Conservation (phyloP, 2,329 filamentous ascomycete genomes). For the Elsinoe australis region DNA sequence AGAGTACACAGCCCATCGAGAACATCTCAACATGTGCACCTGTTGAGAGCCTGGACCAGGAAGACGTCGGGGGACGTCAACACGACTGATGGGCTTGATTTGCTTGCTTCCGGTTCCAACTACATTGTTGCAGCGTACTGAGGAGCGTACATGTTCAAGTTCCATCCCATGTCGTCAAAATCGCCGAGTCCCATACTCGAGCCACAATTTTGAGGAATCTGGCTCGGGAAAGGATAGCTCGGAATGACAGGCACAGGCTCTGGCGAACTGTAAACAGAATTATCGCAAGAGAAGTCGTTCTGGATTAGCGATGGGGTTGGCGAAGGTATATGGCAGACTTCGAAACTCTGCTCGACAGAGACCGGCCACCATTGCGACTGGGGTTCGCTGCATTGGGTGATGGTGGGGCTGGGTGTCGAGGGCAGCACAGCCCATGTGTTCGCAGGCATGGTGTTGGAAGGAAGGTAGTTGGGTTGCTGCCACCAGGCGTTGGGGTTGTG, state of each 20-base stretch:
- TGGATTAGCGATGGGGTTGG: conserved; percentile 74
- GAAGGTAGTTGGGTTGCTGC: conserved; percentile 54
- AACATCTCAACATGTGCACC: conserved; percentile 37
- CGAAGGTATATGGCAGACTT: conserved; percentile 63
- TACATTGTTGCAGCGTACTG: conserved; percentile 73
- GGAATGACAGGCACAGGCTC: conserved; percentile 67
- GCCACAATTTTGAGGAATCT: conserved; percentile 76
- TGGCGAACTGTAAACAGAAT: conserved; percentile 67
- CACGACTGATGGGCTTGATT: conserved; percentile 31
- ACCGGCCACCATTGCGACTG: conserved; percentile 47
- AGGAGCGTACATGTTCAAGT: conserved; percentile 71
- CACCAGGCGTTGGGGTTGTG: conserved; percentile 62
- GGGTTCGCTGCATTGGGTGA: conserved; percentile 63
- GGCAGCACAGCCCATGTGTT: conserved; percentile 88
- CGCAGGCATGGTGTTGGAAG: conserved; percentile 60
- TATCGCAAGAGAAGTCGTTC: conserved; percentile 51
- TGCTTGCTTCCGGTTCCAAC: conserved; percentile 50
- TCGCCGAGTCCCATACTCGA: conserved; percentile 54
- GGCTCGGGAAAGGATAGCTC: conserved; percentile 73
- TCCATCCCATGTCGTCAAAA: conserved; percentile 77
- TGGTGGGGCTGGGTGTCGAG: conserved; percentile 69
- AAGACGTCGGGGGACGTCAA: not conserved
- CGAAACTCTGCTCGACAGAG: conserved; percentile 51
- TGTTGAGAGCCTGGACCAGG: conserved; percentile 23
- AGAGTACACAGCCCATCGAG: conserved; percentile 18